Evolutionary conservation across 2,329 filamentous ascomycete genomes (phyloP).

Genomic region (Emmonsia crescens): DNA sequence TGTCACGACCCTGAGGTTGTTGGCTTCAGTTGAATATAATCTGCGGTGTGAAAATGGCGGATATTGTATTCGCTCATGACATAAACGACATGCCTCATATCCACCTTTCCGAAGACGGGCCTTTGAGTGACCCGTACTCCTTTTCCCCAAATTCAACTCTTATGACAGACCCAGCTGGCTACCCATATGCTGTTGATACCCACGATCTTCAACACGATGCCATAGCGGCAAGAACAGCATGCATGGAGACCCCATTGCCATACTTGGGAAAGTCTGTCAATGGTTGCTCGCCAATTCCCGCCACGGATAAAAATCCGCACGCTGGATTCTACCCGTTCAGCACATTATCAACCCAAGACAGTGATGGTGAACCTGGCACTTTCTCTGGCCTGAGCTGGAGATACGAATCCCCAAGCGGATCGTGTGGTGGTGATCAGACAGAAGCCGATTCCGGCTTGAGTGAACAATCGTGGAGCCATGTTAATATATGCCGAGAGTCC

Average conservation of each 20-base stretch:
- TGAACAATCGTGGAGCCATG: conserved; percentile 12
- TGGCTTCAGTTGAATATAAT: not conserved
- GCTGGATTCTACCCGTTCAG: not conserved
- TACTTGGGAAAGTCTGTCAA: conserved; percentile 8
- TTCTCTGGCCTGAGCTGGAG: not conserved
- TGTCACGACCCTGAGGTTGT: not conserved
- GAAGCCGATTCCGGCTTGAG: conserved; percentile 10
- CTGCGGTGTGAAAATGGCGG: not conserved
- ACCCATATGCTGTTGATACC: not conserved
- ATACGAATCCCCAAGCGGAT: conserved; percentile 12
- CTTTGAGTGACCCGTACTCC: not conserved
- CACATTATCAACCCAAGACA: not conserved
- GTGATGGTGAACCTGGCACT: conserved; percentile 1
- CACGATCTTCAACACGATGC: not conserved
- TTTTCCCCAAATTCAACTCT: not conserved
- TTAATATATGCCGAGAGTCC: not conserved
- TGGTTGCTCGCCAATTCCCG: conserved; percentile 2
- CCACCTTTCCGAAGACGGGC: conserved; percentile 3
- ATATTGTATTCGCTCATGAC: not conserved
- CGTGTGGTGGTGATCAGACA: conserved; percentile 11
- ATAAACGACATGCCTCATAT: conserved; percentile 4
- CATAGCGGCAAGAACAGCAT: conserved; percentile 1
- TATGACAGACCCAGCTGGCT: not conserved
- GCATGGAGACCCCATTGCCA: conserved; percentile 10
- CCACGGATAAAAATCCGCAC: conserved; percentile 5